phyloP scores from a whole-genome alignment of 2,329 filamentous ascomycete genomes.

The Hypoxylon sp. region DNA sequence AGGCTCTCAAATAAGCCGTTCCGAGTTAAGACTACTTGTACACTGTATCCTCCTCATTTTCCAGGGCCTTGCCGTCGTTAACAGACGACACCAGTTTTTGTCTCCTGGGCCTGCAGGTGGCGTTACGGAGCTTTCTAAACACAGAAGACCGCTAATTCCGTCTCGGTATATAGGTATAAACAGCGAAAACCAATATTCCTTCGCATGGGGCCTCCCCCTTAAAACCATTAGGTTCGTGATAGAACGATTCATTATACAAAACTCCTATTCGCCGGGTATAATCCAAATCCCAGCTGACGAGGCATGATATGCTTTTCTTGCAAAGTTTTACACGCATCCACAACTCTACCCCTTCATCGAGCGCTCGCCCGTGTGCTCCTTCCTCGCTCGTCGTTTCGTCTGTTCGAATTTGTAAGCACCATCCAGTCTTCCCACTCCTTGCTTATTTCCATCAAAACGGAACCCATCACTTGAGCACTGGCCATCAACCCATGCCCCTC shows the following conservation, averaged over 20 bases:
- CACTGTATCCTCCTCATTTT: slow-evolving; percentile 26
- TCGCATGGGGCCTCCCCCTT: slow-evolving; percentile 10
- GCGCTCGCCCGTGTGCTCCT: slow-evolving; percentile 44
- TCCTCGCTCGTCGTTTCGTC: slow-evolving; percentile 51
- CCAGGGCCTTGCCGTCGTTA: slow-evolving; percentile 9
- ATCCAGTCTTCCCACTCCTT: slow-evolving; percentile 94
- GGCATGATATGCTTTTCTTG: slow-evolving; percentile 7
- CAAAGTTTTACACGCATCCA: slow-evolving; percentile 5
- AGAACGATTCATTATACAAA: slow-evolving; percentile 30
- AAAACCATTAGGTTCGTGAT: slow-evolving; percentile 38
- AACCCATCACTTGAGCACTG: slow-evolving; percentile 91
- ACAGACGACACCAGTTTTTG: slow-evolving; percentile 9
- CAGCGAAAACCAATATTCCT: slow-evolving; percentile 19
- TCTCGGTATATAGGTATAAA: slow-evolving; percentile 24
- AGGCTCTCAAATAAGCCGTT: slow-evolving; percentile 26
- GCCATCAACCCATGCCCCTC: slow-evolving; percentile 98
- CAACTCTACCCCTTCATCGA: slow-evolving; percentile 47
- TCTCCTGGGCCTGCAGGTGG: slow-evolving; percentile 14
- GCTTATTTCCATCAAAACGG: slow-evolving; percentile 93
- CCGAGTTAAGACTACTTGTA: slow-evolving; percentile 33
- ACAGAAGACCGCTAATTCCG: not conserved
- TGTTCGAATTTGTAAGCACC: slow-evolving; percentile 66
- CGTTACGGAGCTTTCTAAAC: slow-evolving; percentile 1
- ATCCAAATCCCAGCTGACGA: slow-evolving; percentile 11
- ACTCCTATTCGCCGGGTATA: slow-evolving; percentile 40